Base-by-base conservation (phyloP, 345 rosid genomes). In the Euphorbia peplus region DNA sequence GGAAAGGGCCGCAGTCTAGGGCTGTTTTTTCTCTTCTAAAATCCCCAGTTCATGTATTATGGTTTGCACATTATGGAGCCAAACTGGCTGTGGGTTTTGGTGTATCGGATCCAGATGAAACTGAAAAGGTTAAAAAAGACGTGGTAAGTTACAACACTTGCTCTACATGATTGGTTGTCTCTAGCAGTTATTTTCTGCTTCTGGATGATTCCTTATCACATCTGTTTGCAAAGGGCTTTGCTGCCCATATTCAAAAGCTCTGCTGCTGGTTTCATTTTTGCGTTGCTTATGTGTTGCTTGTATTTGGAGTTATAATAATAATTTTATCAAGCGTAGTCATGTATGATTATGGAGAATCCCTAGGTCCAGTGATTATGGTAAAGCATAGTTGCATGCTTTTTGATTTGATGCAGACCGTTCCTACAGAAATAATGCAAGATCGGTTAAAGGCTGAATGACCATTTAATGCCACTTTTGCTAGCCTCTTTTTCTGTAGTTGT, bases 31-130 rank as follows among this genome's bases (percentile, higher is more conserved):
- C n/a, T n/a, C n/a, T n/a, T n/a, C n/a, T n/a, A n/a, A n/a, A n/a
- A n/a, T n/a, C n/a, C n/a, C n/a, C n/a, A n/a, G n/a, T n/a, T n/a
- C n/a, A n/a, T n/a, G n/a, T n/a, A n/a, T n/a, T n/a, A n/a, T n/a
- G n/a, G n/a, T n/a, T n/a, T n/a, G n/a, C n/a, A n/a, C n/a, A n/a
- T n/a, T n/a, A n/a, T n/a, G n/a, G n/a, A n/a, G n/a, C n/a, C n/a
- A n/a, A n/a, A n/a, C n/a, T n/a, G n/a, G 83, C 88, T 19, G 97
- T 90, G 82, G 92, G 92, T 72, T 89, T 90, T 77, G 82, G 75
- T 24, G 22, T 85, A 28, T 85, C 91, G 74, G 84, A 75, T 69
- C 84, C 73, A 10, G 87, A 77, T 61, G 88, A 89, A 71, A 83
- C 81, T 66, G 92, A 82, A 55, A 78, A 79, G 68, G 82, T 90